These are phyloP conservation scores for Leishmania amazonensis DNA, from an alignment of 208 protist genomes.

Conservation along the genomic window DNA sequence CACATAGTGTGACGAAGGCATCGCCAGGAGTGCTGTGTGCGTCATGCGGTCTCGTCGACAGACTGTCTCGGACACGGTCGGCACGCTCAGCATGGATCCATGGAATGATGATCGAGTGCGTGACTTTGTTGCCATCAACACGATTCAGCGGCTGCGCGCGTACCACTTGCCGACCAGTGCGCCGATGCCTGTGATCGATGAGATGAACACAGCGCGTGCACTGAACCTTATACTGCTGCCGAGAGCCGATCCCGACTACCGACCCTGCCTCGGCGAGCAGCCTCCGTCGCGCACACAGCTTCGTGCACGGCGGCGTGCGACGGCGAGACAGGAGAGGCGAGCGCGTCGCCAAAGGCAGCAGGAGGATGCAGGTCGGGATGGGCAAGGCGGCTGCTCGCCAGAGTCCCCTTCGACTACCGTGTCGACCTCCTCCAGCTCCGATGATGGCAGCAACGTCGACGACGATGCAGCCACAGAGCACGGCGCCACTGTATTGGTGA, in stretches of 20 bases:
- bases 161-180: constrained; percentile 57
- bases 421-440: constrained; percentile 1
- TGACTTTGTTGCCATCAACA: constrained; percentile 87
- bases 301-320: constrained; percentile 10
- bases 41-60: constrained; percentile 40
- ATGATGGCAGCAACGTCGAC: background rate
- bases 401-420: background rate
- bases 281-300: constrained; percentile 17
- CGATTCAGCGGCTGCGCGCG: constrained; percentile 75
- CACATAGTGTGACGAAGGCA: background rate
- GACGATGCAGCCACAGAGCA: background rate
- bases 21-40: background rate
- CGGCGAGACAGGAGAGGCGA: background rate
- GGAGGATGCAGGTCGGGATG: too few relatives aligned
- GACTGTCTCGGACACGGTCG: constrained; percentile 20
- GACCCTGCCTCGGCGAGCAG: constrained; percentile 44
- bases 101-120: constrained; percentile 84
- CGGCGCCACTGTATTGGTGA: background rate
- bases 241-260: constrained; percentile 55
- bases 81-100: constrained; percentile 64
- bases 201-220: constrained; percentile 59
- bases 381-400: background rate
- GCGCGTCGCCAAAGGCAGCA: background rate
- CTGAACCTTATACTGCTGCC: constrained; percentile 70
- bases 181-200: constrained; percentile 50